Base-by-base conservation (phyloP, 2,329 filamentous ascomycete genomes). In the Pyrenophora teres region DNA sequence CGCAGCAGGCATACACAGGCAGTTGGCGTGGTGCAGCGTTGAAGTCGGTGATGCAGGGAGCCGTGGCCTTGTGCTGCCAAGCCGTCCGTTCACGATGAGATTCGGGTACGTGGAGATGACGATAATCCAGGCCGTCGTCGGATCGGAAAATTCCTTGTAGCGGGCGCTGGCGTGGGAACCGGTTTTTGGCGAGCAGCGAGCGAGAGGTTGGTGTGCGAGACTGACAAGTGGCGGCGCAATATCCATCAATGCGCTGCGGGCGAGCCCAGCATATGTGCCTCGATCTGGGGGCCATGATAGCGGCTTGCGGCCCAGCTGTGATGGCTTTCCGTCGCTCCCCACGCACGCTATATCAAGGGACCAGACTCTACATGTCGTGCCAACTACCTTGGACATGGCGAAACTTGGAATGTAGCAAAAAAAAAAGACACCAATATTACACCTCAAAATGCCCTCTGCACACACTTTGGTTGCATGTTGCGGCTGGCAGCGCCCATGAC, bases 11-110 rank as follows among this genome's bases (percentile, higher is more conserved):
- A 30, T 30, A 30, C 40, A 51, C 41, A 52, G 54, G 41, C 30
- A 44, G 52, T 50, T 52, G 54, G 53, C 54, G 52, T 54, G 49
- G 40, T 41, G 50, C 54, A 46, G 48, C 49, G 38, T 36, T 25
- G 18, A 41, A 48, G 40, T 49, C 52, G 56, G 63, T 65, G 64
- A 65, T 61, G 65, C 65, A 68, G 61, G 55, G 36, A 59, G 56
- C 61, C 57, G 58, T 40, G 31, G 50, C 40, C 42, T 25, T 30
- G 57, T 45, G 50, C 55, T 50, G 66, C 62, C 59, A 63, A 63
- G 57, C 39, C 19, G 27, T 44, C 25, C 41, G 57, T 60, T 65
- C 56, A 54, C 45, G 40, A 42, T 49, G 38, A 36, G 43, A 48
- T 31, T 35, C 4, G 42, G 36, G 27, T 40, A 36, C n/a, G 41